A percentile compares a stretch with the other conserved stretches of the same genome.
Conservation (phyloP, 176 grass and related monocot species). For the Musa beccarii region DNA sequence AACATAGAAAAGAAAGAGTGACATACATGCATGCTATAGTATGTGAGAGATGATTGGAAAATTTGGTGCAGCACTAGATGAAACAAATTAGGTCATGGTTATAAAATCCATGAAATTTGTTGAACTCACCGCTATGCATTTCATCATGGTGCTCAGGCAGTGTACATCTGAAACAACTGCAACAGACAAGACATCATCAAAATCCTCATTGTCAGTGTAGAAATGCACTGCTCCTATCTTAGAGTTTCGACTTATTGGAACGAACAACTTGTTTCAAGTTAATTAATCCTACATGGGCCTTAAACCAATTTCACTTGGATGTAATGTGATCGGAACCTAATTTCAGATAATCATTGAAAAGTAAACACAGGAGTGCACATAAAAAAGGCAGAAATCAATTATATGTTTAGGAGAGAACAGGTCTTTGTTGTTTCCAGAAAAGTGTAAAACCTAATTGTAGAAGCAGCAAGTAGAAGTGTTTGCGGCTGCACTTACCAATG, state of each 20-base stretch:
- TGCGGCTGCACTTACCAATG: neutral
- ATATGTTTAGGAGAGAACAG: too few species aligned
- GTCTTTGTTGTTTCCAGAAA: neutral
- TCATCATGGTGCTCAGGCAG: conserved; percentile 39
- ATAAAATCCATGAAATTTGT: neutral
- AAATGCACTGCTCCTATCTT: neutral
- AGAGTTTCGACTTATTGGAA: neutral
- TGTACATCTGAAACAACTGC: conserved; percentile 38
- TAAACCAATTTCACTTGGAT: too few species aligned
- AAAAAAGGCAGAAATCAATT: neutral
- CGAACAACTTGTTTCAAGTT: neutral
- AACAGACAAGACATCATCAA: neutral
- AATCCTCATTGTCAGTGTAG: too few species aligned
- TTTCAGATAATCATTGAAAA: neutral
- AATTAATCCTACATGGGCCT: too few species aligned
- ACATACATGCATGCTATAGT: too few species aligned
- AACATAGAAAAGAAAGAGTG: too few species aligned
- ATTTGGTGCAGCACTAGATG: neutral
- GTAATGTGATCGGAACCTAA: too few species aligned
- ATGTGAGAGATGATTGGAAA: neutral
- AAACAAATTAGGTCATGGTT: too few species aligned
- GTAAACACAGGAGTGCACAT: neutral
- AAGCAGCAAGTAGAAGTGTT: neutral
- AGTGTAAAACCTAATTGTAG: neutral
- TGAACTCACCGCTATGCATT: conserved; percentile 44